Evolutionary conservation across 2,329 filamentous ascomycete genomes (phyloP), one percentile per base, ranked within the genome.

Genomic region (Fusarium tupiense): DNA sequence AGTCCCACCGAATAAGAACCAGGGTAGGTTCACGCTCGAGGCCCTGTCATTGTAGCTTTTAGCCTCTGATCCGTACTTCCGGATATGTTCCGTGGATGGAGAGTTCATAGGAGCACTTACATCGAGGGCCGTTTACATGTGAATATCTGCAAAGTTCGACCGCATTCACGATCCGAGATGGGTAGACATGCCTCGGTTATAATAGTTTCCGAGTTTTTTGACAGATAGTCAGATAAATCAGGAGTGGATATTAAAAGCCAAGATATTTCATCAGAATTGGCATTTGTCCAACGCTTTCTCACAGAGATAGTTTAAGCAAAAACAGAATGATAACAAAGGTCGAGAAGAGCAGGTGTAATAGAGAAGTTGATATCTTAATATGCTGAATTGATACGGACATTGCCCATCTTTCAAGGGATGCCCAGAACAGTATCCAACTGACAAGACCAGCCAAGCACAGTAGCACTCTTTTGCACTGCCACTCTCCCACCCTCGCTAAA

Each of bases 1-100:
- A 11, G 66, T 68, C 5, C 65, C 65, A 17, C 65, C 65, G 16
- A 68, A 68, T 26, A 68, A 26, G 33, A 68, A 68, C 65, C 65
- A 68, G 20, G 65, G 65, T 35, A 68, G 6, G 13, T 68, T 14
- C 20, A 68, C 65, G 35, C 44, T 24, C 8, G 64, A 60, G 12
- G 65, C 64, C 65, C 65, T 68, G 9, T 24, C 5, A 8, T 16
- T 1, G 7, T 26, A 6, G 22, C 8, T 6, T 17, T 67, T 44
- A 67, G 62, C 9, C 26, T 10, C 38, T 16, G 29, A 19, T 22
- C n/a, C 4, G 12, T 24, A 16, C 35, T 17, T 40, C 10, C 4
- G 12, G 5, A 19, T 8, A 2, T 19, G 20, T 13, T 35, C 26
- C 14, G 19, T n/a, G 8, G 41, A 7, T 7, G 8, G 8, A 1